phyloP scores from a whole-genome alignment of 129 eudicot genomes.

The Saussurea involucrata region DNA sequence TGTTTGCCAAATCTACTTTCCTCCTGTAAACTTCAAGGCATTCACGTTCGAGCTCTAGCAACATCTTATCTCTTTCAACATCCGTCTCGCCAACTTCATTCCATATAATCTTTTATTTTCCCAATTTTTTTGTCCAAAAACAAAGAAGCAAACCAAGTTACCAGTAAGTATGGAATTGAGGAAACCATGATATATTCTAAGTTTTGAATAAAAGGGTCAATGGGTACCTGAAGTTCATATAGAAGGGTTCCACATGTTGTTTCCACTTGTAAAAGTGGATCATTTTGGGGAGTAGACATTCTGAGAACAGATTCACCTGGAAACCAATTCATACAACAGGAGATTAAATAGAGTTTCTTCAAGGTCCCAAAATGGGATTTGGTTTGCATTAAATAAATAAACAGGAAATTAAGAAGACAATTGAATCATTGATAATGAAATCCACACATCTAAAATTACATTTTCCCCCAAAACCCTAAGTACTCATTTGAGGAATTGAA shows the following conservation, averaged over 20 bases:
- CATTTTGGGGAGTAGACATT: conserved; percentile 49
- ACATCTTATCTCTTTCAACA: conserved; percentile 46
- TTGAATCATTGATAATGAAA: not conserved
- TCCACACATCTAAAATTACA: not conserved
- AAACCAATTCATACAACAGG: not conserved
- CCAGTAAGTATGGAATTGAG: not conserved
- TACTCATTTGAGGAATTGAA: not conserved
- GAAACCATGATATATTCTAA: not conserved
- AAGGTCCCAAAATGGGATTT: not conserved
- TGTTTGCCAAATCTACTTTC: conserved; percentile 83
- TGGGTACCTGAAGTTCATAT: conserved; percentile 71
- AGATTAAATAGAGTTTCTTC: not conserved
- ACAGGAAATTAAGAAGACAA: not conserved
- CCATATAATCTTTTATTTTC: conserved; percentile 65
- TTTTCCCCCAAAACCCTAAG: not conserved
- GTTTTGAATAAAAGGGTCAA: not conserved
- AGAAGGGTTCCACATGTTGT: conserved; percentile 82
- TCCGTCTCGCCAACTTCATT: conserved; percentile 95
- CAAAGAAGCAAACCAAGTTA: conserved; percentile 5
- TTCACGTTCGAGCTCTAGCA: conserved; percentile 86
- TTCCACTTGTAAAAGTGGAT: conserved; percentile 60
- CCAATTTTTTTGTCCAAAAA: not conserved
- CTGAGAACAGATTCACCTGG: conserved; percentile 8
- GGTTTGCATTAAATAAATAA: no score
- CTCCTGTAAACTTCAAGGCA: conserved; percentile 86